These are phyloP conservation scores for Xylaria venustula DNA, from an alignment of 495 filamentous ascomycete species.

Conservation along the genomic window DNA sequence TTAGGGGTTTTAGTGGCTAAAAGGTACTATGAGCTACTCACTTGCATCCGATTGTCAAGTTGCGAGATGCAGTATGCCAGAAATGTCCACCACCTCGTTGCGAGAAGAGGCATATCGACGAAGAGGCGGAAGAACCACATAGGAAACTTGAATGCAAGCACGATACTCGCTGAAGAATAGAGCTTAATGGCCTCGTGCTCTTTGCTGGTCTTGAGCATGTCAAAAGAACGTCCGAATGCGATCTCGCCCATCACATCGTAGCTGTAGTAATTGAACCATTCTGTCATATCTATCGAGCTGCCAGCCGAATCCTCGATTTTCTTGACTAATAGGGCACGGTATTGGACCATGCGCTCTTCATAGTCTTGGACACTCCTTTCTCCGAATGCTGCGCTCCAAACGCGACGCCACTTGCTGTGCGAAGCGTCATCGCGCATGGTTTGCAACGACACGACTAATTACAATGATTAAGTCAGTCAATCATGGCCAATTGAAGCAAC, in stretches of 20 bases:
- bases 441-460: conserved; percentile 25
- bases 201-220: conserved; percentile 34
- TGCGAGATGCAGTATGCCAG: conserved; percentile 6
- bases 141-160: conserved; percentile 28
- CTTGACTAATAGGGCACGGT: conserved; percentile 10
- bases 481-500: not conserved
- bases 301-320: not conserved
- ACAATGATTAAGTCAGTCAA: no score
- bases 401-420: conserved; percentile 36
- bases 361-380: conserved; percentile 26
- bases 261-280: conserved; percentile 43
- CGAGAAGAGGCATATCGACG: not conserved
- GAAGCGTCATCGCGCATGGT: conserved; percentile 27
- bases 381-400: conserved; percentile 39
- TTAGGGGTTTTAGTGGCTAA: not conserved
- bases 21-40: conserved; percentile 15
- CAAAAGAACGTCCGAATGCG: conserved; percentile 46
- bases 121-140: conserved; percentile 14
- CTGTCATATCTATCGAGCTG: conserved; percentile 29
- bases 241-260: conserved; percentile 52
- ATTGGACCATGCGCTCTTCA: conserved; percentile 27
- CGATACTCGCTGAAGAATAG: conserved; percentile 7
- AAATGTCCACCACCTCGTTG: conserved; percentile 6
- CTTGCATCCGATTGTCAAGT: conserved; percentile 17
- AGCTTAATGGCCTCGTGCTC: conserved; percentile 28